Evolutionary conservation across 352 stramenopile species (phyloP).

Genomic region (Blastocystis hominis): DNA sequence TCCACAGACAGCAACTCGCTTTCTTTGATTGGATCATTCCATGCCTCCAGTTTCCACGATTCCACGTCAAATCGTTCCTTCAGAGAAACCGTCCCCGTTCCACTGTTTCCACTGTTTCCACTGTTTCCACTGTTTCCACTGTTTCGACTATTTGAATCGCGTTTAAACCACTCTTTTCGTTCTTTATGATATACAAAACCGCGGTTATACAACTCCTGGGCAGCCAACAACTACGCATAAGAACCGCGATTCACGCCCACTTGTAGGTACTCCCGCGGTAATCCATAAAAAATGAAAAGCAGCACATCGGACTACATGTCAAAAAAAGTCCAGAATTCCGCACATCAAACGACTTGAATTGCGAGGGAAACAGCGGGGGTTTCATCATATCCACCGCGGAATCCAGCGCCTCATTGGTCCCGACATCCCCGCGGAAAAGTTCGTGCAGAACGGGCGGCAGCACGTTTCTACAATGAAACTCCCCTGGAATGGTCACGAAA

Average conservation of each 20-base stretch:
- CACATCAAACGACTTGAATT: constrained; percentile 13
- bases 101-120: background rate
- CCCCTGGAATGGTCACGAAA: background rate
- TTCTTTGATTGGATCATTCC: background rate
- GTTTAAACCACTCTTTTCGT: background rate
- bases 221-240: constrained; percentile 8
- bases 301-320: background rate
- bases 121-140: background rate
- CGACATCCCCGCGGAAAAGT: background rate
- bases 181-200: constrained; percentile 18
- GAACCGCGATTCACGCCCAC: background rate
- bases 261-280: constrained; percentile 16
- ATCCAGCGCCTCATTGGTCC: background rate
- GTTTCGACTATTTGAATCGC: background rate
- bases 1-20: background rate
- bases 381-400: background rate
- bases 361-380: background rate
- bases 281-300: constrained; percentile 8
- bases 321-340: background rate
- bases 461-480: background rate
- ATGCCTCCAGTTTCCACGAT: background rate
- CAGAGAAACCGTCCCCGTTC: background rate
- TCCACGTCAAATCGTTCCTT: background rate
- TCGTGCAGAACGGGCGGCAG: background rate
- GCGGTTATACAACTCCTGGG: constrained; percentile 1